A percentile compares a stretch with the other conserved stretches of the same genome.
Evolutionary conservation across 192 early-diverging fungal genomes (phyloP).

Genomic region (Backusella westeae): DNA sequence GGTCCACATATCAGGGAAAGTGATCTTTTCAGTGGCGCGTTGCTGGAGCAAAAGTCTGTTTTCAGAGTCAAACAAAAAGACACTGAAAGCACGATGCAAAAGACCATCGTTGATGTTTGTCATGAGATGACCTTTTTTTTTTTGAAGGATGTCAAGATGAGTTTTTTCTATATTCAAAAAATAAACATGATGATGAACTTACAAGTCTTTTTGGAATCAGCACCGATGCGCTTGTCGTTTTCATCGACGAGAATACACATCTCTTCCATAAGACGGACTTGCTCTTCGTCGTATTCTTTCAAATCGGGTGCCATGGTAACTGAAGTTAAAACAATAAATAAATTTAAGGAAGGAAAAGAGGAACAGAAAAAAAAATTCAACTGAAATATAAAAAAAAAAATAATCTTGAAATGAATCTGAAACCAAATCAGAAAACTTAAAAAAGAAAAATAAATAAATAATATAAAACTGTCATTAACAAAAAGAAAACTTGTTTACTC

Average conservation of each 20-base stretch:
- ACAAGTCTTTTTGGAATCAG: conserved; percentile 92
- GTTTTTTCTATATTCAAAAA: neutral
- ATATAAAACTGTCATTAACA: neutral
- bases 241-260: conserved; percentile 95
- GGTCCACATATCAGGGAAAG: conserved; percentile 94
- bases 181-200: conserved; percentile 28
- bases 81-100: conserved; percentile 94
- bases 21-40: conserved; percentile 95
- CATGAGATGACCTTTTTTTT: conserved; percentile 86
- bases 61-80: conserved; percentile 91
- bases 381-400: neutral
- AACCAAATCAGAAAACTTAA: neutral
- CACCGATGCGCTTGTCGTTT: conserved; percentile 81
- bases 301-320: conserved; percentile 50
- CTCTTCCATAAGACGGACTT: conserved; percentile 95
- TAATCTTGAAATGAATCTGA: neutral
- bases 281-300: conserved; percentile 69
- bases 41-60: conserved; percentile 92
- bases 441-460: neutral
- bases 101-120: conserved; percentile 80
- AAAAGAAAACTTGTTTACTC: neutral
- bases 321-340: conserved; percentile 10
- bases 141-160: neutral
- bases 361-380: neutral
- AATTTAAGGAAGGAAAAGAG: neutral